A percentile compares a stretch with the other conserved stretches of the same genome.
Conservation (phyloP, 2,329 filamentous ascomycete genomes). For the Fusarium sp. region DNA sequence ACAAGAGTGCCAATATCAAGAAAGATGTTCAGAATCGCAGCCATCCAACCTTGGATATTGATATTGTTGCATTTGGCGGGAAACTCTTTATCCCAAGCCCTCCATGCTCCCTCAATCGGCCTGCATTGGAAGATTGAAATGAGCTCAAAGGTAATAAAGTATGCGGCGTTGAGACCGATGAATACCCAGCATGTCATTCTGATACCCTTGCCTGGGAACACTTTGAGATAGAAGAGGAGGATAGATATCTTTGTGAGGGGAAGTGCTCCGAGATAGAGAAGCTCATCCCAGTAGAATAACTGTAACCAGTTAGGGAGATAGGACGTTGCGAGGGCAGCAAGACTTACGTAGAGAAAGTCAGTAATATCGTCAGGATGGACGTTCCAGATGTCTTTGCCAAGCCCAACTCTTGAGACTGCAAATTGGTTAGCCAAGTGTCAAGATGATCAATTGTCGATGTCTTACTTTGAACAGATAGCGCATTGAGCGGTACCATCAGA, state of each 20-base stretch:
- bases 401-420: not conserved
- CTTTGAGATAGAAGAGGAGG: constrained; percentile 17
- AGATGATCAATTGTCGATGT: rapidly evolving
- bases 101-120: constrained; percentile 62
- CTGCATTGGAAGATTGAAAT: constrained; percentile 59
- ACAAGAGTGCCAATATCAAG: constrained; percentile 53
- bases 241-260: constrained; percentile 18
- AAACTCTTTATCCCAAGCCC: constrained; percentile 57
- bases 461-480: constrained; percentile 2
- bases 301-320: rapidly evolving
- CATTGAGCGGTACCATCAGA: constrained; percentile 18
- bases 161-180: constrained; percentile 28
- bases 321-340: rapidly evolving
- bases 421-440: rapidly evolving
- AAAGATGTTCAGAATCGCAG: constrained; percentile 60
- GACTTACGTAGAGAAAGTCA: constrained; percentile 7
- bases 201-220: constrained; percentile 3
- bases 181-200: constrained; percentile 10
- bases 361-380: constrained; percentile 9
- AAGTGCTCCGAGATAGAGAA: constrained; percentile 5
- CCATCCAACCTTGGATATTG: constrained; percentile 60
- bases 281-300: constrained; percentile 20
- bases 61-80: constrained; percentile 59
- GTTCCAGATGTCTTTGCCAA: constrained; percentile 18
- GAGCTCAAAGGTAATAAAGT: constrained; percentile 42